Evolutionary conservation across 352 stramenopile species (phyloP).

Genomic region (Lagenidium sp.): DNA sequence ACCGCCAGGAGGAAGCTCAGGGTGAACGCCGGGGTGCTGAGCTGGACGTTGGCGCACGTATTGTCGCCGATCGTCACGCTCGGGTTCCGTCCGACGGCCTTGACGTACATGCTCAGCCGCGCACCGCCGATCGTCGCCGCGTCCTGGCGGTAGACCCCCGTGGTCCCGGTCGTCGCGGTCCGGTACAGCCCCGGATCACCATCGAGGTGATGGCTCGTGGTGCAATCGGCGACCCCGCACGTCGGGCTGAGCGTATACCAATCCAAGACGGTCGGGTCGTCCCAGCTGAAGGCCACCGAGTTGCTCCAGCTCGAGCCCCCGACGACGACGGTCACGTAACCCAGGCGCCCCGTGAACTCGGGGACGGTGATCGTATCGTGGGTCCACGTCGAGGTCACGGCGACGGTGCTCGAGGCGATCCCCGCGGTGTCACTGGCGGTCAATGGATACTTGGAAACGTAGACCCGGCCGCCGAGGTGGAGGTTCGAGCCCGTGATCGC

Average conservation of each 20-base stretch:
- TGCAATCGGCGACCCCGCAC: constrained; percentile 30
- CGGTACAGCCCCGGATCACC: constrained; percentile 31
- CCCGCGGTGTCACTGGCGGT: constrained; percentile 2
- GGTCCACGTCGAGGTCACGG: constrained; percentile 22
- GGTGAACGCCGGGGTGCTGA: constrained; percentile 15
- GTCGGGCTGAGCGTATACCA: constrained; percentile 39
- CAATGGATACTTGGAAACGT: constrained; percentile 32
- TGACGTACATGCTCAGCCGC: constrained; percentile 37
- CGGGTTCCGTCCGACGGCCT: constrained; percentile 38
- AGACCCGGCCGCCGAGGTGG: constrained; percentile 25
- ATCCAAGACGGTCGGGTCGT: constrained; percentile 41
- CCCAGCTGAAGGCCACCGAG: constrained; percentile 44
- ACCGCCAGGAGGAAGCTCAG: constrained; percentile 10
- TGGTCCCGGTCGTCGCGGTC: constrained; percentile 12
- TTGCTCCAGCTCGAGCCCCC: constrained; percentile 37
- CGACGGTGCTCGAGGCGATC: neutral
- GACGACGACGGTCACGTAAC: constrained; percentile 43
- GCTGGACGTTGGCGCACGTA: constrained; percentile 21
- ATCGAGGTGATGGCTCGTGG: constrained; percentile 34
- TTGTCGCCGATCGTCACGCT: constrained; percentile 19
- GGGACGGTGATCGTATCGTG: constrained; percentile 30
- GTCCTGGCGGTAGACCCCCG: constrained; percentile 23
- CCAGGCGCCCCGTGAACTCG: constrained; percentile 28
- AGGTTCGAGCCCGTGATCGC: constrained; percentile 46
- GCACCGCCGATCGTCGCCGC: constrained; percentile 33